Evolutionary conservation across 2,329 filamentous ascomycete genomes (phyloP), one percentile per base, ranked within the genome.

Genomic region (Colletotrichum aenigma): DNA sequence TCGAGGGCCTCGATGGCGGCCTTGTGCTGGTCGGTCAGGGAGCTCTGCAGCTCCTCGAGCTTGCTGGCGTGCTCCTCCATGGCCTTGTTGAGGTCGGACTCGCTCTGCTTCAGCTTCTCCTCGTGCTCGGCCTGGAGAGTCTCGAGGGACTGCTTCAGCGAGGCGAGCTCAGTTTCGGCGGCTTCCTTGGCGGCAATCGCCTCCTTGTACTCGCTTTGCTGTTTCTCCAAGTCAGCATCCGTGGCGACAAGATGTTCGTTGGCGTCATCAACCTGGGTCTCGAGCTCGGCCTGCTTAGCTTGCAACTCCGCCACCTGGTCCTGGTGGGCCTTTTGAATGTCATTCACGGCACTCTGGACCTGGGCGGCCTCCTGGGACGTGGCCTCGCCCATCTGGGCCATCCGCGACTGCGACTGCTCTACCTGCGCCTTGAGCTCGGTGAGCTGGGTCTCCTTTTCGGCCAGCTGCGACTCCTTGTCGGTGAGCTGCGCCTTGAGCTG

Each of bases 401-500:
- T 86, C 79, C 89, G 92, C 66, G 88, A 88, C 79, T 92, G 86
- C 1, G 90, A 91, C 10, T 87, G 83, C 73, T 88, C 84, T 65
- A 93, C 88, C 78, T 93, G 89, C 7, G 86, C 85, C 81, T 90
- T 91, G 34, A 93, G 87, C 15, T 88, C 83, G 70, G 89, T 87
- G 12, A 93, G 89, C 79, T 92, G 89, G 8, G 87, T 82, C 79
- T 93, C 91, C 77, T 90, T 91, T 36, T 90, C 87, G 6, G 87
- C 85, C 13, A 93, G 89, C 80, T 92, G 90, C 6, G 87, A 81
- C 79, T 93, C 91, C 76, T 90, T 91, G 55, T 90, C 87, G 7
- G 86, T 85, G 26, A 93, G 85, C 83, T 92, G 92, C 9, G 86
- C 82, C 84, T 91, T 93, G 58, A 93, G 86, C 61, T 91, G 88